Conservation (phyloP, 1,284 basidiomycete genomes). For the Ustilago esculenta region DNA sequence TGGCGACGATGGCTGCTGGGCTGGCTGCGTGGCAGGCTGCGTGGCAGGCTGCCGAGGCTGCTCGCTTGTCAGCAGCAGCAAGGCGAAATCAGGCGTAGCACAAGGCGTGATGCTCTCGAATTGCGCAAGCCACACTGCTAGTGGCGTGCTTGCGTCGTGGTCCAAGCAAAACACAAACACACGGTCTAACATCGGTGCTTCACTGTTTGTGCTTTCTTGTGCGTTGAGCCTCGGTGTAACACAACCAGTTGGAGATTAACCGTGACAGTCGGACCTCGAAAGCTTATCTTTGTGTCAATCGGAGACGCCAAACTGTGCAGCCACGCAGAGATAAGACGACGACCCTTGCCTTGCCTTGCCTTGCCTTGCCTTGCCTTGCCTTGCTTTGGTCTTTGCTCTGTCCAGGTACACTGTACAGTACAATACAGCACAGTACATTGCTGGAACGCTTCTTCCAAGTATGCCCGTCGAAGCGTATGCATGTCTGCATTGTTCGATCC, state of each 20-base stretch:
- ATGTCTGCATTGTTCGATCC: too few species aligned
- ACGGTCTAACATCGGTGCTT: too few species aligned
- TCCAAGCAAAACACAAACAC: too few species aligned
- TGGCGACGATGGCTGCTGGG: too few species aligned
- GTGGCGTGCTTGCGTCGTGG: conserved; percentile 18
- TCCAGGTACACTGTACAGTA: too few species aligned
- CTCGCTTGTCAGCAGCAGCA: too few species aligned
- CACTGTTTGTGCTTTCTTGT: not conserved
- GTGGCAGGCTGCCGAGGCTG: not conserved
- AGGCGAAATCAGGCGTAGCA: not conserved
- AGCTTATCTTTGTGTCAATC: conserved; percentile 11
- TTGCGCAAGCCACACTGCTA: not conserved
- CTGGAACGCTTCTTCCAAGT: not conserved
- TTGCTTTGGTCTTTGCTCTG: too few species aligned
- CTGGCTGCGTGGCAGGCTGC: too few species aligned
- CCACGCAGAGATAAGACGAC: not conserved
- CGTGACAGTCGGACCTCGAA: conserved; percentile 6
- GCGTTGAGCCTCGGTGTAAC: not conserved
- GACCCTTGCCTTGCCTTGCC: not conserved
- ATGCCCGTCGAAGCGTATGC: too few species aligned
- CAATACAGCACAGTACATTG: too few species aligned
- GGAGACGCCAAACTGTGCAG: not conserved
- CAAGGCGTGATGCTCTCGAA: conserved; percentile 15
- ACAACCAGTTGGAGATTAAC: not conserved
- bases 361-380: too few species aligned